These are phyloP conservation scores for Jaltomata sinuosa DNA, from an alignment of 257 asterid genomes.

Conservation along the genomic window DNA sequence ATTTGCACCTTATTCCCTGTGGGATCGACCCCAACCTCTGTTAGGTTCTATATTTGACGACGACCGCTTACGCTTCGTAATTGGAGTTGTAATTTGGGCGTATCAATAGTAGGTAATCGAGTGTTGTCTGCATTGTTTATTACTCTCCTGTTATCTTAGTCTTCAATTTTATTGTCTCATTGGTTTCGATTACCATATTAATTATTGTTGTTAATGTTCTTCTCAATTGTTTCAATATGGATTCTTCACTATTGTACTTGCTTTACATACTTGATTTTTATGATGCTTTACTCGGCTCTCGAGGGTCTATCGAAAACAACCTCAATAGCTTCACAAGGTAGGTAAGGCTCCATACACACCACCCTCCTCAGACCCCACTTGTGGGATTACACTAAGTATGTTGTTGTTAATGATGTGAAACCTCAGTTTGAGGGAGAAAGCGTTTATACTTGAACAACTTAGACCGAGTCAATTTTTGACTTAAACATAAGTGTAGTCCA, in stretches of 20 bases:
- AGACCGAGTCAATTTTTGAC: too few species aligned
- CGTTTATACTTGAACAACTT: too few species aligned
- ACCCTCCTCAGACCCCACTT: background rate
- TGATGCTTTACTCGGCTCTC: background rate
- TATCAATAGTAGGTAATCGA: background rate
- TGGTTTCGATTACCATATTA: background rate
- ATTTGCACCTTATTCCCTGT: too few species aligned
- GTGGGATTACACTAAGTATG: background rate
- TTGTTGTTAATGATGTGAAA: background rate
- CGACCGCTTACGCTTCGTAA: too few species aligned
- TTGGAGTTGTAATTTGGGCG: too few species aligned
- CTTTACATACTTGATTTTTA: background rate
- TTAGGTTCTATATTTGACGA: too few species aligned
- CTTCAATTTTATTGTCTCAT: background rate
- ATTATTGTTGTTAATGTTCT: background rate
- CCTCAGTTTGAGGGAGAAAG: background rate
- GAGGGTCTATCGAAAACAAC: background rate
- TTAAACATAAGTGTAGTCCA: too few species aligned
- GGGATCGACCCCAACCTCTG: too few species aligned
- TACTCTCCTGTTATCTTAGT: background rate
- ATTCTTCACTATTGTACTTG: background rate
- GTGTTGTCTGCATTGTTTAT: background rate
- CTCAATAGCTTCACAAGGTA: background rate
- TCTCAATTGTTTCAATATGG: background rate
- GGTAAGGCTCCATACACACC: background rate